Evolutionary conservation across 371 early-diverging fungal genomes (phyloP).

Genomic region (Actinomucor elegans): DNA sequence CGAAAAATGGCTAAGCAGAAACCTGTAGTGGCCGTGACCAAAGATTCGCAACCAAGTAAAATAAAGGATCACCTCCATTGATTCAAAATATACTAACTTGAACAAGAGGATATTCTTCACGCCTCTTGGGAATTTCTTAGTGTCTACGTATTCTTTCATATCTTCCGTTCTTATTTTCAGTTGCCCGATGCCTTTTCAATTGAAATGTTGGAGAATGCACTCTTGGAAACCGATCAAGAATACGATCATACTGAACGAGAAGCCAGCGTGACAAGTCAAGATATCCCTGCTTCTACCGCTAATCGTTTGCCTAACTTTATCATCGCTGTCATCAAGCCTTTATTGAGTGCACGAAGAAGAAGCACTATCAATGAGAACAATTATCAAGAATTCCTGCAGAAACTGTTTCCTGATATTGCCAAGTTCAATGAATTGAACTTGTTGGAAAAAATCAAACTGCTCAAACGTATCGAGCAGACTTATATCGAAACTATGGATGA

Average conservation of each 20-base stretch:
- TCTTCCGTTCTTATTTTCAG: slow-evolving; percentile 9
- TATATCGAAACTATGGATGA: slow-evolving; percentile 4
- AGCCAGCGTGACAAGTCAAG: background rate
- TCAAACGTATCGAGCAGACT: slow-evolving; percentile 14
- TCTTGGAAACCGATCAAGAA: background rate
- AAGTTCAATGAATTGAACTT: slow-evolving; percentile 2
- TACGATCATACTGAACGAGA: background rate
- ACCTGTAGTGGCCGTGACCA: slow-evolving; percentile 4
- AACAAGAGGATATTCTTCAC: slow-evolving; percentile 20
- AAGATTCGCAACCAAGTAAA: slow-evolving; percentile 22
- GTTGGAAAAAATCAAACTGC: slow-evolving; percentile 7
- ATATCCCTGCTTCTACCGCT: background rate
- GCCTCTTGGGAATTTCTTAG: slow-evolving; percentile 28
- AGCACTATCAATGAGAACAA: background rate
- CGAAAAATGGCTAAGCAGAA: background rate
- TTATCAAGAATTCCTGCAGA: slow-evolving; percentile 1
- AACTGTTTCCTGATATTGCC: slow-evolving; percentile 5
- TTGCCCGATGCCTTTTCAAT: slow-evolving; percentile 3
- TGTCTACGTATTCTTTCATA: slow-evolving; percentile 16
- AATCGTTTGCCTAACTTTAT: background rate
- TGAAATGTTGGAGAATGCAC: slow-evolving; percentile 13
- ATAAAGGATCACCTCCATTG: too few species aligned
- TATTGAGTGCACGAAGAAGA: background rate
- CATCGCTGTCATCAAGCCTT: background rate
- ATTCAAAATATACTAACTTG: too few species aligned